Evolutionary conservation across 352 stramenopile genomes (phyloP).

Genomic region (Pythium folliculosum): DNA sequence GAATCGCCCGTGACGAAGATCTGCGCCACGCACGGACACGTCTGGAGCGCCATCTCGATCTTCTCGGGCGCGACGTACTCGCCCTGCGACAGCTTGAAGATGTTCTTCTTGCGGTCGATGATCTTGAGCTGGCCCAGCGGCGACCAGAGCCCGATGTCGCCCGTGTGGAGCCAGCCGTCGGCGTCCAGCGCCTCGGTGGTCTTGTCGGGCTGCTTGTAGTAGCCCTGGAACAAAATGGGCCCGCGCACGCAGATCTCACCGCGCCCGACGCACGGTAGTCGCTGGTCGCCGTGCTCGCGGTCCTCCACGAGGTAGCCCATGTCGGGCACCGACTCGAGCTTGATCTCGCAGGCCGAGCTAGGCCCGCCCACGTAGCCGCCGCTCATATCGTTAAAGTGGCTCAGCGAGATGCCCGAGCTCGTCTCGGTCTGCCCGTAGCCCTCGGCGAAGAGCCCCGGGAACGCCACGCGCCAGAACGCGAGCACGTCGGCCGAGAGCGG

Average conservation of each 20-base stretch:
- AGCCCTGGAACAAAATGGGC: conserved; percentile 88
- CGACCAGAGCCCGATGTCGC: conserved; percentile 96
- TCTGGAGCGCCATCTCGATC: conserved; percentile 94
- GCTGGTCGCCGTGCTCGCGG: conserved; percentile 45
- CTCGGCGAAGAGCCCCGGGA: conserved; percentile 88
- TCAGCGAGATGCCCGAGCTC: conserved; percentile 77
- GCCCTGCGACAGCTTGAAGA: conserved; percentile 94
- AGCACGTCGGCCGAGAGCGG: conserved; percentile 93
- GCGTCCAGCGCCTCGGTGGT: conserved; percentile 90
- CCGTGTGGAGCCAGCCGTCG: conserved; percentile 96
- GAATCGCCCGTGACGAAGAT: conserved; percentile 97
- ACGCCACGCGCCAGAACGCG: conserved; percentile 93
- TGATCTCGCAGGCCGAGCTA: conserved; percentile 87
- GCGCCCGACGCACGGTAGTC: conserved; percentile 45
- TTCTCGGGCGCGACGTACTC: conserved; percentile 98
- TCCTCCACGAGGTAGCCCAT: conserved; percentile 95
- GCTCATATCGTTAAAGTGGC: conserved; percentile 37
- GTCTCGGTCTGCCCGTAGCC: conserved; percentile 98
- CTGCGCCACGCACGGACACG: conserved; percentile 91
- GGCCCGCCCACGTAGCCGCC: conserved; percentile 93
- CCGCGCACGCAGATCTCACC: conserved; percentile 81
- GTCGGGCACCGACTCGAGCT: conserved; percentile 95
- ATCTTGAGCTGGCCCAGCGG: conserved; percentile 90
- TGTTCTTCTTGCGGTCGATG: conserved; percentile 93
- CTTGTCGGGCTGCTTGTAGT: conserved; percentile 94